Evolutionary conservation across 305 asterid genomes (phyloP).

Genomic region (Salvia sclarea): DNA sequence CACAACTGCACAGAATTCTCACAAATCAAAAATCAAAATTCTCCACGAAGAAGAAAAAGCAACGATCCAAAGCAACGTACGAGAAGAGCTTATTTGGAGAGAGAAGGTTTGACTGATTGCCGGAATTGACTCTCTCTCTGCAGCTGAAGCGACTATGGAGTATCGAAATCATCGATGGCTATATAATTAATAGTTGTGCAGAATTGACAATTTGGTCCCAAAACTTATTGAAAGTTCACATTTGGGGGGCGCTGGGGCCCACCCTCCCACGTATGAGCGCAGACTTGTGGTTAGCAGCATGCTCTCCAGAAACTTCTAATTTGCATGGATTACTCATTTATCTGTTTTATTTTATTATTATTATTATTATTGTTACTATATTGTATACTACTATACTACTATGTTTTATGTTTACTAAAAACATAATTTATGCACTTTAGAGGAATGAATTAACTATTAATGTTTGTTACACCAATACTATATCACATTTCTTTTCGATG

Average conservation of each 20-base stretch:
- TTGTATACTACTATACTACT: no score
- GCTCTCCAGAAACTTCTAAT: conserved; percentile 26
- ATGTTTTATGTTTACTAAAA: no score
- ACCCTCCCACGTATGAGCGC: background rate
- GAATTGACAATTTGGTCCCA: conserved; percentile 4
- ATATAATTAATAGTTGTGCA: conserved; percentile 8
- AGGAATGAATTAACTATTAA: no score
- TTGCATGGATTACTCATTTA: no score
- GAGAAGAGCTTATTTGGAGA: conserved; percentile 22
- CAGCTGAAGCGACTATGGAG: background rate
- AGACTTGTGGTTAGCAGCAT: background rate
- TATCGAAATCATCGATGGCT: background rate
- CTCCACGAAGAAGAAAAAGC: background rate
- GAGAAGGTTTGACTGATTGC: conserved; percentile 5
- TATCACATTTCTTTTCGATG: no score
- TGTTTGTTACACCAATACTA: no score
- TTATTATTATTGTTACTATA: no score
- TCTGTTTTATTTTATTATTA: no score
- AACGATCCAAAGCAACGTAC: conserved; percentile 2
- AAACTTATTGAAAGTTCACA: conserved; percentile 3
- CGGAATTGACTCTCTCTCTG: background rate
- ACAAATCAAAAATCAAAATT: background rate
- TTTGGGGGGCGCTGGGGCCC: background rate
- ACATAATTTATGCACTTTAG: no score
- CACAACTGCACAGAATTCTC: conserved; percentile 29